Conservation (phyloP, 768 basidiomycete species). For the Naganishia kalamii region DNA sequence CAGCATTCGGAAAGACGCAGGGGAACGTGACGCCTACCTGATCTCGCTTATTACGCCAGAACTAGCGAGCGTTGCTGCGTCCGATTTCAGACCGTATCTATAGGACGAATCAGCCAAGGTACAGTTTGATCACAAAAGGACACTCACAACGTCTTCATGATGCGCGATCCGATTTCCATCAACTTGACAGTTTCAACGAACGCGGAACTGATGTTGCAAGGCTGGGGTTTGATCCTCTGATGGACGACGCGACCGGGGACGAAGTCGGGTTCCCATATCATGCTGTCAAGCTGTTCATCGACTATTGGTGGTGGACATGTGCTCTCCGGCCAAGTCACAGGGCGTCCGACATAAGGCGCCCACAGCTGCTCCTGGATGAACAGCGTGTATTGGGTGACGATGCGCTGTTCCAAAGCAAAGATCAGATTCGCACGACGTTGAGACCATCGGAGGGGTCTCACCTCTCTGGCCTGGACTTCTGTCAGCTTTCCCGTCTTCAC, state of each 20-base stretch:
- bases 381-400: constrained; percentile 35
- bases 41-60: constrained; percentile 34
- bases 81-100: constrained; percentile 36
- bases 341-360: constrained; percentile 38
- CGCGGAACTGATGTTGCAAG: constrained; percentile 31
- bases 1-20: not conserved
- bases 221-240: constrained; percentile 29
- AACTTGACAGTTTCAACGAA: constrained; percentile 39
- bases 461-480: constrained; percentile 30
- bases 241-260: constrained; percentile 12
- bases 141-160: constrained; percentile 38
- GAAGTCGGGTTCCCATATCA: constrained; percentile 25
- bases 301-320: constrained; percentile 28
- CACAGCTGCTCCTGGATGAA: constrained; percentile 39
- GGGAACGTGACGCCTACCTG: constrained; percentile 24
- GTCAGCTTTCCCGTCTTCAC: constrained; percentile 33
- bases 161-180: constrained; percentile 33
- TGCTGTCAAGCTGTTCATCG: constrained; percentile 32
- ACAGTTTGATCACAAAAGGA: not conserved
- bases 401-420: constrained; percentile 23
- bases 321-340: constrained; percentile 29
- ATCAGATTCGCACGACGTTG: not conserved
- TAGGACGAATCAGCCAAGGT: too few species aligned
- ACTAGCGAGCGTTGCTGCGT: constrained; percentile 25
- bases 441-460: not conserved